phyloP scores from a whole-genome alignment of 2,329 filamentous ascomycete species.

The Colletotrichum plurivorum region DNA sequence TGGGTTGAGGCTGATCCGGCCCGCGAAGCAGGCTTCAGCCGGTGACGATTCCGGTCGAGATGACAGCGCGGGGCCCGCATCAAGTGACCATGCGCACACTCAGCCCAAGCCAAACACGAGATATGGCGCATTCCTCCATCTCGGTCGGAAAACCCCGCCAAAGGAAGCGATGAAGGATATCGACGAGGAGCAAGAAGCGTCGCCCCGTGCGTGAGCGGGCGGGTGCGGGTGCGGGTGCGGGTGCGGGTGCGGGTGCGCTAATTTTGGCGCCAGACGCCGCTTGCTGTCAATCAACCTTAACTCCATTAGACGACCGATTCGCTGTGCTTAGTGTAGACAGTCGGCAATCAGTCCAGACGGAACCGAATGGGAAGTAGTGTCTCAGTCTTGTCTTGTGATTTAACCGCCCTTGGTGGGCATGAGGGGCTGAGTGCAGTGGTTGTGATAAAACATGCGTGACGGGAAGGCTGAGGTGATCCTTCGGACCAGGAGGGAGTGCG shows the following conservation, averaged over 20 bases:
- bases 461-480: slow-evolving; percentile 37
- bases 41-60: not conserved
- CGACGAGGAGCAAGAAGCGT: not conserved
- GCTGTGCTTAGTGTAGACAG: not conserved
- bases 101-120: slow-evolving; percentile 22
- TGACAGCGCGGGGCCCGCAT: slow-evolving; percentile 3
- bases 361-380: slow-evolving; percentile 1
- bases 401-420: slow-evolving; percentile 30
- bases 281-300: not conserved
- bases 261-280: slow-evolving; percentile 37
- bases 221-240: slow-evolving; percentile 21
- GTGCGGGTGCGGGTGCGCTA: slow-evolving; percentile 26
- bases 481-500: slow-evolving; percentile 32
- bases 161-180: not conserved
- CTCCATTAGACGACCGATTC: not conserved
- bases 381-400: slow-evolving; percentile 3
- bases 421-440: slow-evolving; percentile 38
- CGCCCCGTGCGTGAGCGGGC: not conserved
- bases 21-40: not conserved
- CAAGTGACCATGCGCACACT: slow-evolving; percentile 12
- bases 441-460: slow-evolving; percentile 36
- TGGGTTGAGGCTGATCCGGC: not conserved
- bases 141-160: not conserved
- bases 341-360: not conserved
- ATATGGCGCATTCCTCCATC: slow-evolving; percentile 1